Evolutionary conservation across 306 rosid genomes (phyloP).

Genomic region (Senna siamea): DNA sequence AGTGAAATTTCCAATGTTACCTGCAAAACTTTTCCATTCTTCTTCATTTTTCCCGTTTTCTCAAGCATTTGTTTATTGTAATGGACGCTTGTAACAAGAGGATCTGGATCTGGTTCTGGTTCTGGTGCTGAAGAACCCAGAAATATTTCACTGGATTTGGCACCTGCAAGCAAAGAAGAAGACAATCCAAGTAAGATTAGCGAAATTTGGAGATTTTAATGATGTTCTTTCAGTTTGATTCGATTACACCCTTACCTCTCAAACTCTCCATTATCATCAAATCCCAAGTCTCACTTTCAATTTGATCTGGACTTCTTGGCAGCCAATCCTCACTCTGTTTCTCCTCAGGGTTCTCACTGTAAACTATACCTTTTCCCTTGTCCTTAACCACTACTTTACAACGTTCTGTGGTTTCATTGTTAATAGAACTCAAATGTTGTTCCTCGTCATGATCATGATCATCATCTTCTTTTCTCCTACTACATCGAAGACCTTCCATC

Average conservation of each 20-base stretch:
- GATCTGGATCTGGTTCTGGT: too few relatives aligned
- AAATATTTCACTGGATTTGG: slow-evolving; percentile 3
- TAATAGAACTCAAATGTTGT: too few relatives aligned
- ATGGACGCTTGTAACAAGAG: too few relatives aligned
- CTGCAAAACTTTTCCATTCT: neutral
- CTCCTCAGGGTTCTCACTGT: neutral
- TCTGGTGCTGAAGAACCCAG: neutral
- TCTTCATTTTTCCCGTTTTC: neutral
- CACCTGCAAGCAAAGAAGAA: slow-evolving; percentile 18
- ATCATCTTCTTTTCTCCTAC: neutral
- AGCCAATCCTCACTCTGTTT: neutral
- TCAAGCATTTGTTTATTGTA: too few relatives aligned
- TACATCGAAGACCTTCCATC: slow-evolving; percentile 22
- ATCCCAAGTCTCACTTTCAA: neutral
- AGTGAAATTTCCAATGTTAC: too few relatives aligned
- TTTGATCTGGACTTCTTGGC: neutral
- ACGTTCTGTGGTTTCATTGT: too few relatives aligned
- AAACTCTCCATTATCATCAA: slow-evolving; percentile 6
- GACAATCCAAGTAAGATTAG: neutral
- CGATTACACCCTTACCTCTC: neutral
- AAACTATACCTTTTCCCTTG: slow-evolving; percentile 20
- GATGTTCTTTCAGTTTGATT: neutral
- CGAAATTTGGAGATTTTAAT: neutral
- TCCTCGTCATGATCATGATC: neutral
- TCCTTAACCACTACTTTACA: neutral